A percentile compares a stretch with the other conserved stretches of the same genome.
These are phyloP conservation scores for Plasmodium blacklocki DNA, from an alignment of 169 alveolate species.

Conservation along the genomic window DNA sequence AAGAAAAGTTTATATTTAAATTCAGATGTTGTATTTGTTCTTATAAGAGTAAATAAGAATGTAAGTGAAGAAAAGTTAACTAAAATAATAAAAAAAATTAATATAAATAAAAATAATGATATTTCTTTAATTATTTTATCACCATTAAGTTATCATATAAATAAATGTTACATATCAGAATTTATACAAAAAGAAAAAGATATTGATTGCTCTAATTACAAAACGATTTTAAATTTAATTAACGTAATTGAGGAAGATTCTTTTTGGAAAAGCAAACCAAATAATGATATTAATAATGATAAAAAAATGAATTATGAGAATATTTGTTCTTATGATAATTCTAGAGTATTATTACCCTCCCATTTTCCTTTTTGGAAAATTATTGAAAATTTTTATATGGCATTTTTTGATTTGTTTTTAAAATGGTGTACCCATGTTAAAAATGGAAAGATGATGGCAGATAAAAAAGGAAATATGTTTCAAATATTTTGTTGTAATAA, in stretches of 20 bases:
- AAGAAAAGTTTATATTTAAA: conserved; percentile 49
- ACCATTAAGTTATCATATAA: conserved; percentile 58
- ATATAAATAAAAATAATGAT: conserved; percentile 3
- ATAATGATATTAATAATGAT: background rate
- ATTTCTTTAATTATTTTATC: conserved; percentile 25
- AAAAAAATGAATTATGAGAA: background rate
- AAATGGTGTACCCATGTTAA: background rate
- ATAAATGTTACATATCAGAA: conserved; percentile 42
- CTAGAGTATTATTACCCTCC: no score
- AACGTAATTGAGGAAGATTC: background rate
- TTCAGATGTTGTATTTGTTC: conserved; percentile 29
- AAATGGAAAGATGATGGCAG: no score
- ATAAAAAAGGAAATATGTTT: background rate
- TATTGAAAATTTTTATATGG: background rate
- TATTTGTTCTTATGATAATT: background rate
- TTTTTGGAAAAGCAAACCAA: background rate
- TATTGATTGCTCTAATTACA: conserved; percentile 34
- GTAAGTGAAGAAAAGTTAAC: conserved; percentile 15
- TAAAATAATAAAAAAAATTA: conserved; percentile 46
- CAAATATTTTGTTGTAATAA: background rate
- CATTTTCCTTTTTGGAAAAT: background rate
- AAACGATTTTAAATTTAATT: conserved; percentile 12
- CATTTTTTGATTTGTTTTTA: background rate
- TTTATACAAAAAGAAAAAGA: conserved; percentile 40
- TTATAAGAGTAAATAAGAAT: conserved; percentile 17